Evolutionary conservation across 2,329 filamentous ascomycete species (phyloP).

Genomic region (Penicillium digitatum): DNA sequence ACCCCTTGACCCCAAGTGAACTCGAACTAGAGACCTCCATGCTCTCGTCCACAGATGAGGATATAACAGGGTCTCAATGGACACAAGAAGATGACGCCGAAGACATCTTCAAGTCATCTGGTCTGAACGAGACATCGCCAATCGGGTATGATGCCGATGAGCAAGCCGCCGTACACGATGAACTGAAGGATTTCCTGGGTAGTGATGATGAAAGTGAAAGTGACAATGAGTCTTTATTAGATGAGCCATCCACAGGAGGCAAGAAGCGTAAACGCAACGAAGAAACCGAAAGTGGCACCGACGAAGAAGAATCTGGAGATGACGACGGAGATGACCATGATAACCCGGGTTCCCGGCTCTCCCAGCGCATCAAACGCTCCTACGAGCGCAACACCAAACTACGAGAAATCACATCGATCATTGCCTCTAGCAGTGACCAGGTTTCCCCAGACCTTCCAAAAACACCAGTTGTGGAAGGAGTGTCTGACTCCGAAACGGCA

Average conservation of each 20-base stretch:
- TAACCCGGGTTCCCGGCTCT: slow-evolving; percentile 32
- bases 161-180: slow-evolving; percentile 63
- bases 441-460: not conserved
- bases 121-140: slow-evolving; percentile 48
- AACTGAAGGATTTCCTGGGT: slow-evolving; percentile 68
- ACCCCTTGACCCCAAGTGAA: slow-evolving; percentile 39
- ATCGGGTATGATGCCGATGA: slow-evolving; percentile 60
- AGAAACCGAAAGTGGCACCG: slow-evolving; percentile 21
- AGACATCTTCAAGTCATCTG: slow-evolving; percentile 50
- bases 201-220: slow-evolving; percentile 49
- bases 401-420: slow-evolving; percentile 35
- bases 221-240: slow-evolving; percentile 44
- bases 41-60: slow-evolving; percentile 46
- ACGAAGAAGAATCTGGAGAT: slow-evolving; percentile 22
- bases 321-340: slow-evolving; percentile 40
- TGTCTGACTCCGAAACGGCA: slow-evolving; percentile 28
- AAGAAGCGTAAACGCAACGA: slow-evolving; percentile 40
- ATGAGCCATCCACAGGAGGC: slow-evolving; percentile 20
- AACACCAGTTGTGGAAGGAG: slow-evolving; percentile 8
- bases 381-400: slow-evolving; percentile 41
- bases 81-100: slow-evolving; percentile 46
- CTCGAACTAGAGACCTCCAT: slow-evolving; percentile 46
- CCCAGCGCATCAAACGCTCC: slow-evolving; percentile 42
- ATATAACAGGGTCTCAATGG: slow-evolving; percentile 45
- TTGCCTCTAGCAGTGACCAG: slow-evolving; percentile 10